These are phyloP conservation scores for Pyrenophora seminiperda DNA, from an alignment of 2,329 filamentous ascomycete genomes.

Conservation along the genomic window DNA sequence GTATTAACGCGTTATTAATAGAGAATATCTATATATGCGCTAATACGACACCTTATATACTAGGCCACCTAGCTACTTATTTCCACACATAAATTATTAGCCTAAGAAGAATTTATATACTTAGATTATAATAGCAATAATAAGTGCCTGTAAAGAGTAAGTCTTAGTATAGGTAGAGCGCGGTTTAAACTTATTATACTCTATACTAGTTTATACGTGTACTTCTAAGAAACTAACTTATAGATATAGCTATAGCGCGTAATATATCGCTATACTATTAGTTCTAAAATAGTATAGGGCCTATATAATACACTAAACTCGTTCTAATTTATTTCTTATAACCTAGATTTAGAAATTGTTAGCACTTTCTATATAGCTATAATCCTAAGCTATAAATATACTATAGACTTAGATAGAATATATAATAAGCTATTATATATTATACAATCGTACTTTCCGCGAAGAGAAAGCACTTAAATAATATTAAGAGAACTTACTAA, in stretches of 20 bases:
- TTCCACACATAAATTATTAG: constrained; percentile 3
- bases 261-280: constrained; percentile 7
- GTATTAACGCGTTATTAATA: constrained; percentile 1
- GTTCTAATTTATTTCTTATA: neutral
- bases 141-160: neutral
- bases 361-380: neutral
- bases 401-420: neutral
- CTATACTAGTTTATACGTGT: neutral
- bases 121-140: neutral
- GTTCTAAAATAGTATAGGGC: neutral
- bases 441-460: constrained; percentile 7
- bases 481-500: constrained; percentile 4
- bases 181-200: constrained; percentile 2
- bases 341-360: neutral
- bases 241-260: constrained; percentile 9
- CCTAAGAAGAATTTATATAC: neutral
- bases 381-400: neutral
- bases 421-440: neutral
- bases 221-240: neutral
- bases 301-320: neutral
- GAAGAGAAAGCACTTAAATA: neutral
- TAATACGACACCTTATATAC: constrained; percentile 8
- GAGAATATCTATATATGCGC: constrained; percentile 4
- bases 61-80: constrained; percentile 1
- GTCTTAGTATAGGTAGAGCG: neutral